phyloP scores from a whole-genome alignment of 2,329 filamentous ascomycete species.

The Hypoxylon sp. region DNA sequence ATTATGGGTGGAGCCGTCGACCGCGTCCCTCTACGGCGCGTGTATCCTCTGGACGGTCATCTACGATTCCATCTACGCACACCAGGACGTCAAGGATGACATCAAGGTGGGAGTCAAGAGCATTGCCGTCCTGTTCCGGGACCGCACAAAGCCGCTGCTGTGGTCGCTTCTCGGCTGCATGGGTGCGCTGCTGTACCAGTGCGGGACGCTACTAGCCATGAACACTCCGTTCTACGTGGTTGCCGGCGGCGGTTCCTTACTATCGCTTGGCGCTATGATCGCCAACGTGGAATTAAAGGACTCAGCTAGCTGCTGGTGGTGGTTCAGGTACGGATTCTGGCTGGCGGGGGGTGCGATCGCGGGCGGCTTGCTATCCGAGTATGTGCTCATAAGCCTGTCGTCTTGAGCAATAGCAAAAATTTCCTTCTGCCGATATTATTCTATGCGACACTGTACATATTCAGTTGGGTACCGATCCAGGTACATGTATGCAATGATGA shows the following conservation, averaged over 20 bases:
- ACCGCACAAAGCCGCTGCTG: constrained; percentile 39
- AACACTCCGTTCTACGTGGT: constrained; percentile 37
- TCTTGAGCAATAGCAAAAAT: constrained; percentile 8
- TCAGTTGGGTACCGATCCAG: too few relatives aligned
- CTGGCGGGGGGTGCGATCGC: constrained; percentile 42
- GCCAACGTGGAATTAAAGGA: constrained; percentile 41
- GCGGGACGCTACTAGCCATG: constrained; percentile 32
- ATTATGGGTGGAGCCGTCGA: constrained; percentile 37
- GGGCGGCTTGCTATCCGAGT: constrained; percentile 36
- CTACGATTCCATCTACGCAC: constrained; percentile 50
- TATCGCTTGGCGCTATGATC: constrained; percentile 42
- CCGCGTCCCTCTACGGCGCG: constrained; percentile 40
- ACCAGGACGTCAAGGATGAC: constrained; percentile 48
- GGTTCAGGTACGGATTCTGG: constrained; percentile 47
- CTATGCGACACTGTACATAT: background rate
- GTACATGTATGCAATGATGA: background rate
- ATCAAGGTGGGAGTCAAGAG: constrained; percentile 46
- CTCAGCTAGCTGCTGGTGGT: constrained; percentile 45
- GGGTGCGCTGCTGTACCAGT: constrained; percentile 34
- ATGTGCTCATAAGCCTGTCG: constrained; percentile 12
- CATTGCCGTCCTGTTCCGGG: constrained; percentile 44
- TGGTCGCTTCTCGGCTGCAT: constrained; percentile 38
- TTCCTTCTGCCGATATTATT: background rate
- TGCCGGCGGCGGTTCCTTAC: constrained; percentile 37
- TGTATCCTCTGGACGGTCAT: constrained; percentile 46